Base-by-base conservation (phyloP, 495 filamentous ascomycete species). In the Xylaria scruposa region DNA sequence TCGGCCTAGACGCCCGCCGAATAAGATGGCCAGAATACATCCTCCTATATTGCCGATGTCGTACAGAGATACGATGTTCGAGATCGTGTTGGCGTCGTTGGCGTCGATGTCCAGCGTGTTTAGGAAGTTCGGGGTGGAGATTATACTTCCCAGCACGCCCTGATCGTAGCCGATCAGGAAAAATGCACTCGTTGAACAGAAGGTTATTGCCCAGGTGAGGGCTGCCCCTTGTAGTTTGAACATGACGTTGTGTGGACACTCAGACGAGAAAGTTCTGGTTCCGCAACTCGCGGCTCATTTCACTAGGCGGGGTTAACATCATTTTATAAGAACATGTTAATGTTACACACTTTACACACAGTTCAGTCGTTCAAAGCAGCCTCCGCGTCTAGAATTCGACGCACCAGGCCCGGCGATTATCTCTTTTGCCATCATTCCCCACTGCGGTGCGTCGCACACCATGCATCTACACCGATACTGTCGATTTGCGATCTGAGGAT, bases 161-260 rank as follows among this genome's bases (percentile, higher is more conserved):
- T 60, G 58, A 38, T 60, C 58, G 21, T 60, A 60, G 10, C 58
- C 58, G 58, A 60, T 56, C 5, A 56, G 13, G 2, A 56, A 56
- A 56, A 56, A 56, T 13, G 53, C 53, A 56, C 53, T 56, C 21
- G 26, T 56, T 56, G 53, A 56, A 56, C 53, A 56, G 26, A 56
- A 31, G 13, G 53, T 5, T 26, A 56, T 56, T 4, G 53, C 53
- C 53, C 53, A 56, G 53, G 53, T 56, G 53, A 56, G 53, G 24
- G 53, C 53, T 13, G 12, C 1, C 53, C 53, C 53, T 24, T 56
- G 53, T 29, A 56, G 26, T 17, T 31, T 56, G 53, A 31, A 31
- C 53, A 56, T 56, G 7, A 31, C 26, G 2, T 29, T 31, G 15
- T 56, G 17, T 56, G 1, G 53, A 31, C 53, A 56, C 53, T 56